Percentiles rank a stretch among this genome's conserved stretches.
These are phyloP conservation scores for Epichloe festucae DNA, from an alignment of 2,329 filamentous ascomycete species.

Conservation along the genomic window DNA sequence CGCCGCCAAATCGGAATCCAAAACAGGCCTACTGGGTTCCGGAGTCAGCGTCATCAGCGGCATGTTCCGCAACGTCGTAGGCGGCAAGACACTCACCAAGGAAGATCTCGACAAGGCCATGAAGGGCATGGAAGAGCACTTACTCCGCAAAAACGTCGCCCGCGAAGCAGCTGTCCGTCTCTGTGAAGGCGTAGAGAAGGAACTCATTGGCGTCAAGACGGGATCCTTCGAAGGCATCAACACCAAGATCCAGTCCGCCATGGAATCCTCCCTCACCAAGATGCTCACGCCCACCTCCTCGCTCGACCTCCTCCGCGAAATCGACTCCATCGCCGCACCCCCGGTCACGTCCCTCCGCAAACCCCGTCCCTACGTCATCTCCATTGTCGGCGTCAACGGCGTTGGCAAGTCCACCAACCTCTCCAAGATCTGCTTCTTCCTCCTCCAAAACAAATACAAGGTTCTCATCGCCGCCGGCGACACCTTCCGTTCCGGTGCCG, in stretches of 20 bases:
- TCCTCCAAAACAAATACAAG: conserved; percentile 92
- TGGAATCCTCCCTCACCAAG: conserved; percentile 85
- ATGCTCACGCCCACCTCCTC: conserved; percentile 94
- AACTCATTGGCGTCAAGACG: conserved; percentile 82
- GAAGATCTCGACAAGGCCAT: conserved; percentile 84
- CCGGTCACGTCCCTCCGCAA: conserved; percentile 50
- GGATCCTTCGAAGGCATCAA: conserved; percentile 84
- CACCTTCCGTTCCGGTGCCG: conserved; percentile 92
- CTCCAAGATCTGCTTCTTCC: conserved; percentile 95
- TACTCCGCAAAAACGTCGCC: conserved; percentile 91
- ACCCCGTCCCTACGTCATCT: conserved; percentile 85
- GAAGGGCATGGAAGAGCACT: conserved; percentile 90
- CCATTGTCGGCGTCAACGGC: conserved; percentile 94
- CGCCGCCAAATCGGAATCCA: conserved; percentile 31
- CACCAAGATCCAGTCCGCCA: conserved; percentile 68
- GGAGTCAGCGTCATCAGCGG: conserved; percentile 73
- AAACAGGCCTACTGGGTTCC: conserved; percentile 59
- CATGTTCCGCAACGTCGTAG: conserved; percentile 87
- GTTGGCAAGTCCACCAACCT: conserved; percentile 97
- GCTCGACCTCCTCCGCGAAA: conserved; percentile 86
- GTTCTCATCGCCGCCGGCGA: conserved; percentile 91
- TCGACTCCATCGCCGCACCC: conserved; percentile 64
- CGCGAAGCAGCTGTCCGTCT: conserved; percentile 84
- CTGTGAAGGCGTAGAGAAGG: conserved; percentile 81
- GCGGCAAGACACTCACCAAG: conserved; percentile 82